phyloP scores from a whole-genome alignment of 495 filamentous ascomycete genomes.

The Neurospora tetraspora region DNA sequence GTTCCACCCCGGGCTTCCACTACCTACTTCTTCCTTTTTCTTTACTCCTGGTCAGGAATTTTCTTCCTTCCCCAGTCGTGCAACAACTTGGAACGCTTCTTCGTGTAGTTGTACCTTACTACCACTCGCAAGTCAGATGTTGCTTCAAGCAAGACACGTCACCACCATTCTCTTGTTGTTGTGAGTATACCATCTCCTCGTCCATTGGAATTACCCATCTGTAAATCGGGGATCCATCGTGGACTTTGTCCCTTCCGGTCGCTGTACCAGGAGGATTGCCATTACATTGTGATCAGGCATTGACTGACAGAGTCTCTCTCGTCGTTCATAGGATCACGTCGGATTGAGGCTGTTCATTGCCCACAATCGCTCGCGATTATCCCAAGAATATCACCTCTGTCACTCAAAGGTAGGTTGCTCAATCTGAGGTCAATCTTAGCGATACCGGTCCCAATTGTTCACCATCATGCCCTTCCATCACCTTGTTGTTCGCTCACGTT shows the following conservation, averaged over 20 bases:
- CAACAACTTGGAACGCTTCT: background rate
- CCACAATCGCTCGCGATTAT: fast-evolving
- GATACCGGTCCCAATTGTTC: too few relatives aligned
- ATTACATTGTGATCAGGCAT: background rate
- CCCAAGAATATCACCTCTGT: background rate
- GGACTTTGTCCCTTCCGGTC: background rate
- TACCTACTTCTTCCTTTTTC: background rate
- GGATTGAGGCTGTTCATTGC: background rate
- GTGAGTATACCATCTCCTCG: background rate
- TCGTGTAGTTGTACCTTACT: too few relatives aligned
- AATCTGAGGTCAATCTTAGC: background rate
- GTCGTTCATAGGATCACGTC: background rate
- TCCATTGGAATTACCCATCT: background rate
- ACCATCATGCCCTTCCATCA: too few relatives aligned
- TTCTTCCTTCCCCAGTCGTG: background rate
- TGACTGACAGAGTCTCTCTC: background rate
- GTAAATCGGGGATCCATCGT: background rate
- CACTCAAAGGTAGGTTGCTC: background rate
- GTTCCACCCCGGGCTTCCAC: background rate
- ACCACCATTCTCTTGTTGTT: background rate
- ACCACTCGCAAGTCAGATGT: background rate
- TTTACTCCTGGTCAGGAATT: background rate
- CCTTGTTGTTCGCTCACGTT: too few relatives aligned
- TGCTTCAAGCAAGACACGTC: background rate
- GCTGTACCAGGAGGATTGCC: background rate